Base-by-base conservation (phyloP, 108 stramenopile species). In the Skeletonema marinoi region DNA sequence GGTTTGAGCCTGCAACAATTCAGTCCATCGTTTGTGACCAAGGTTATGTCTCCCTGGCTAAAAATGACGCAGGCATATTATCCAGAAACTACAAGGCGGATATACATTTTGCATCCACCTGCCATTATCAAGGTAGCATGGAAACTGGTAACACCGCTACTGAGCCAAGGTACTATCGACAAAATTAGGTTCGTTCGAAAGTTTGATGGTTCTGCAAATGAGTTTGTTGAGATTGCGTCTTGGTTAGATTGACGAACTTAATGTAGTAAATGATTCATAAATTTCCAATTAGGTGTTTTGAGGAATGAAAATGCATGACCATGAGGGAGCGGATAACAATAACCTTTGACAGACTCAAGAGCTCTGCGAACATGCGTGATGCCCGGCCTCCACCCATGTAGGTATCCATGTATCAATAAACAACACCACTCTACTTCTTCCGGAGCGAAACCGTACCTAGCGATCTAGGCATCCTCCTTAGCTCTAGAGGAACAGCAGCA, bases 131-230 rank as follows among this genome's bases (percentile, higher is more conserved):
- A 68, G 16, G 12, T 66, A 25, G 71, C 60, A 12, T 85, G 84
- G 84, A 81, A 81, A 13, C 31, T 81, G 51, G 46, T 85, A 13
- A 56, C 78, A n/a, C 80, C 74, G n/a, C 48, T 85, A 32, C 41
- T 78, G 19, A 81, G 74, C 25, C 59, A 54, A 29, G 80, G 80
- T 13, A 81, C 80, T 1, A 73, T 78, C 11, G 76, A 56, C 7
- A 83, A 83, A 41, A 66, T 83, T 31, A 29, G 58, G 3, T 77
- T 77, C 30, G 42, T 38, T 19, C 21, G 69, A 19, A 65, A 65
- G 30, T 77, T 61, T 71, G 17, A 70, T 21, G 75, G 75, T 29
- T 44, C 75, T 21, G 42, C 56, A 42, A 16, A 62, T 25, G 75
- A 77, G 8, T 77, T 70, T 46, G 29, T 44, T 32, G 25, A 29